Evolutionary conservation across 2,329 filamentous ascomycete species (phyloP), one percentile per base, ranked within the genome.

Genomic region (Aspergillus hortae): DNA sequence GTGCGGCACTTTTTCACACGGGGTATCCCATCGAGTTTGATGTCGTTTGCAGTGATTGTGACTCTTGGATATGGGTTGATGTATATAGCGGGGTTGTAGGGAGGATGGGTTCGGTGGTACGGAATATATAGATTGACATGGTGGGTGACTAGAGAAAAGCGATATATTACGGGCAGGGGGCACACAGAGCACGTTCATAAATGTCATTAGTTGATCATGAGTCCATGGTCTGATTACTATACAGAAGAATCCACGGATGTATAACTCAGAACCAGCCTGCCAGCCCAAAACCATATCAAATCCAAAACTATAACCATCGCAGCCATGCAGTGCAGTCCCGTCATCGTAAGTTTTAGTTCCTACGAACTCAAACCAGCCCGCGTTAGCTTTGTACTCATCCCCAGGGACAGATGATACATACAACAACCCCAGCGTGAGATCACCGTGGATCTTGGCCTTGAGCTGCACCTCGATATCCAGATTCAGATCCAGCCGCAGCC

Each of bases 1-100:
- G 95, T 99, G 48, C 89, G 88, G 67, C 94, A 99, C 70, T 99
- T 99, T 72, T 87, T 99, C 65, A 95, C 88, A 47, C 80, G 92
- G n/a, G 94, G 94, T 65, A 84, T 99, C 35, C 92, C 94, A 1
- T 86, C 88, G 66, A 95, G 89, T 71, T 68, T 97, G 33, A 78
- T 96, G 49, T 86, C 91, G 0, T 87, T 95, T 61, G 70, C 80
- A 0, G 89, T 99, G 9, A 86, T 96, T 40, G 81, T 97, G 25
- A 92, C 90, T 0, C 75, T 99, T 40, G 95, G 94, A 0, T 99
- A 96, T 72, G 90, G 87, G 2, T 78, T 95, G 58, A 96, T 97
- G 91, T 79, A 87, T 58, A 78, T 90, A 46, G 86, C 82, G 10
- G 85, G 86, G 1, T 78, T 90, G 47, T 87, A 75, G 19, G 40